Evolutionary conservation across 2,329 filamentous ascomycete species (phyloP), one percentile per base, ranked within the genome.

Genomic region (Emmonsia crescens): DNA sequence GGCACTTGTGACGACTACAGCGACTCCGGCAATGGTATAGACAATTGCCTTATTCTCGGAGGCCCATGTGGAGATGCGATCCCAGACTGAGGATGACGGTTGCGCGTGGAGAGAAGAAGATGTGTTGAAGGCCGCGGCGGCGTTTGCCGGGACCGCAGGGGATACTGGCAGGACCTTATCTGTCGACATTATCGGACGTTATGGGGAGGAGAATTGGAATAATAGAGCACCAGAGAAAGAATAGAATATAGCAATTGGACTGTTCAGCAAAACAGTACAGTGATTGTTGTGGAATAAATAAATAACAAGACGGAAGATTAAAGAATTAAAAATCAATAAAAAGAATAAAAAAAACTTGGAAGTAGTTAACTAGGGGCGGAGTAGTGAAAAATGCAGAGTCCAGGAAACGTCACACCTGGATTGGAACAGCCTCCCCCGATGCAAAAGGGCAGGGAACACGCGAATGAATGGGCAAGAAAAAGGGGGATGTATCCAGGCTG

Each of bases 21-120:
- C 93, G 63, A 96, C 89, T 71, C 94, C 94, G 61, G 93, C 94
- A 77, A 97, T 90, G 68, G 94, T 96, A 78, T 96, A 99, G 65
- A 96, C 92, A 60, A 93, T 83, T 56, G 90, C 89, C 80, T 96
- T 97, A 79, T 99, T 92, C 75, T 97, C 93, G 2, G 91, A 89
- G 16, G 89, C 91, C 93, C 94, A 99, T 72, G 81, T 87, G 67
- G 91, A 88, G 77, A 96, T 80, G 71, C 92, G 88, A 76, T 96
- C 90, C 91, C 91, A 96, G 61, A 94, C 60, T 3, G 63, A 63
- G 8, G 65, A 57, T 14, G 65, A 63, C 2, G 38, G 27, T 44
- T 57, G 36, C 19, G 63, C 27, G 16, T 61, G 21, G 21, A 62
- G 54, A 19, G 61, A 51, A 19, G 61, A 51, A 60, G 62, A 44